Evolutionary conservation across 169 alveolate species (phyloP).

Genomic region (Toxoplasma gondii): DNA sequence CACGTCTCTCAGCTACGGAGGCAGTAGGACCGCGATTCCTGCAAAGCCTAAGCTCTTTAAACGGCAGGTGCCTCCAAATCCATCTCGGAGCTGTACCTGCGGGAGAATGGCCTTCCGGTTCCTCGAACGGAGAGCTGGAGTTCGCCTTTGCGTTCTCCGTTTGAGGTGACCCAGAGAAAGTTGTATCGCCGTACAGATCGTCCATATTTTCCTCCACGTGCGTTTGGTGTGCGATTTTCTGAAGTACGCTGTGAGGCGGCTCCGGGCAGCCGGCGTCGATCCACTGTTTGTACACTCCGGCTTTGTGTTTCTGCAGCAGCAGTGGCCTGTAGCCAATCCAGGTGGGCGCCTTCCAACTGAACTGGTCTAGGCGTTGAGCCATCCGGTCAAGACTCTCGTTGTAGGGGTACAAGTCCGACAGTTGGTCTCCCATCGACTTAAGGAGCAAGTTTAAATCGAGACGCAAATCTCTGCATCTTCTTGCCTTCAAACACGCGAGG

Average conservation of each 20-base stretch:
- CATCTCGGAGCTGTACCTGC: too few species aligned
- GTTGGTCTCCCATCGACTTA: neutral
- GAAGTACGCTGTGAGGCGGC: conserved; percentile 14
- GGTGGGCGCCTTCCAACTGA: conserved; percentile 38
- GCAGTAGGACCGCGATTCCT: too few species aligned
- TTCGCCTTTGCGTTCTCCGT: too few species aligned
- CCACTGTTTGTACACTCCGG: neutral
- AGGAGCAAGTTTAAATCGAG: conserved; percentile 12
- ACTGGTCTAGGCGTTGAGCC: conserved; percentile 10
- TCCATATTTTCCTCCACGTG: neutral
- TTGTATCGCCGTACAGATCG: too few species aligned
- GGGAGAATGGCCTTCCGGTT: too few species aligned
- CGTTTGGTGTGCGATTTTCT: neutral
- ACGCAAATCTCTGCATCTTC: conserved; percentile 5
- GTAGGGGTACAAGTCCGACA: neutral
- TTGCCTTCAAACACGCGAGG: conserved; percentile 11
- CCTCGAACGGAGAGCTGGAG: too few species aligned
- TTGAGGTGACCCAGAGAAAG: too few species aligned
- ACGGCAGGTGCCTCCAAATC: too few species aligned
- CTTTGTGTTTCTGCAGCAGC: conserved; percentile 40
- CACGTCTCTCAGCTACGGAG: too few species aligned
- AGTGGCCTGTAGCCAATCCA: conserved; percentile 45
- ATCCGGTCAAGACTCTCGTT: conserved; percentile 16
- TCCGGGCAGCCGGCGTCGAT: conserved; percentile 22
- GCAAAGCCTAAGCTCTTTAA: too few species aligned